Base-by-base conservation (phyloP, 2,329 filamentous ascomycete genomes). In the Venturiaceae sp. region DNA sequence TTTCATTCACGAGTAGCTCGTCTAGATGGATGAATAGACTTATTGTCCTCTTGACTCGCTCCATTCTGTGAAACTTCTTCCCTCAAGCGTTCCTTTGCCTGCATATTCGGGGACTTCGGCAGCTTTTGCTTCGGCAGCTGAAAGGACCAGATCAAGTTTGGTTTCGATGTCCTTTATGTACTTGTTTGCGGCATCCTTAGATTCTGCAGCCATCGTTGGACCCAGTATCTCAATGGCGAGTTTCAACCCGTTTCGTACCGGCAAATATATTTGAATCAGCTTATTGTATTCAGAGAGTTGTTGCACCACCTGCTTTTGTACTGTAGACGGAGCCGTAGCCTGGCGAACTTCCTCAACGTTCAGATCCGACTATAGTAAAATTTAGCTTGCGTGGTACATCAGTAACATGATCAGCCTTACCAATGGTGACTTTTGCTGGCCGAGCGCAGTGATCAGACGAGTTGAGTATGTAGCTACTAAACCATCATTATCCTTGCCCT, bases 381-480 rank as follows among this genome's bases (percentile, higher is more conserved):
- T 23, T 50, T 30, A 50, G 44, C 44, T 28, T 30, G 44, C n/a
- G 44, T 6, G 19, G 11, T n/a, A 0, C 19, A 21, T 30, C 26
- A 16, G 19, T 13, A 6, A 50, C 44, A 1, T 6, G n/a, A 2
- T 50, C 6, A 11, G 19, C 14, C 44, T 30, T 30, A 57, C 55
- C 44, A 52, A 50, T 34, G 26, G 28, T 16, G 39, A 32, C 39
- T 52, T 50, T 23, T 47, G 55, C 32, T 50, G 39, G 13, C 19
- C 44, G 14, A 57, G n/a, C 3, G 39, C 44, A 28, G 55, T 23
- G 11, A 36, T 28, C 9, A 57, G 39, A 13, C 55, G 39, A 3
- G 16, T 57, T n/a, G 39, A 47, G 55, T 57, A 57, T 32, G 44
- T 46, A 19, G 21, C 58, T n/a, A 59, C 53, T 26, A 30, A 6